A percentile compares a stretch with the other conserved stretches of the same genome.
Conservation (phyloP, 1,284 basidiomycete species). For the Cryptococcus sp. region DNA sequence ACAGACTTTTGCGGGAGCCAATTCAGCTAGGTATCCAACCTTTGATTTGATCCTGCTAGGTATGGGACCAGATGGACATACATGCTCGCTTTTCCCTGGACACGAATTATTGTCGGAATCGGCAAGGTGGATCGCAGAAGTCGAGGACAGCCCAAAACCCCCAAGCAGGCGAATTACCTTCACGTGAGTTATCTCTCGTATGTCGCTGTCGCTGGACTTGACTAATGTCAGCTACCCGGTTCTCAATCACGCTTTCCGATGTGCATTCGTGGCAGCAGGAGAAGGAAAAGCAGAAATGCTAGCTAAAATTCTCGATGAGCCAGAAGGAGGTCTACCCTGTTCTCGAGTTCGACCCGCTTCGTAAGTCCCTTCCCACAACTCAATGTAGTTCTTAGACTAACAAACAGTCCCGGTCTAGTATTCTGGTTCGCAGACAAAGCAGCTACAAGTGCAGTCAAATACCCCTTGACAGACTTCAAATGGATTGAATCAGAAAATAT, state of each 20-base stretch:
- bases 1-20: constrained; percentile 79
- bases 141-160: constrained; percentile 91
- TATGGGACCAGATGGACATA: constrained; percentile 93
- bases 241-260: constrained; percentile 80
- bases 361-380: constrained; percentile 21
- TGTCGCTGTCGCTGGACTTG: constrained; percentile 5
- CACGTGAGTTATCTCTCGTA: constrained; percentile 29
- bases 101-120: constrained; percentile 79
- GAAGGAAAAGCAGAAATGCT: constrained; percentile 79
- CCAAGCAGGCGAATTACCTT: constrained; percentile 80
- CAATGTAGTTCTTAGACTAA: neutral
- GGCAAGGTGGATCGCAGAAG: constrained; percentile 89
- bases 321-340: constrained; percentile 75
- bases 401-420: constrained; percentile 64
- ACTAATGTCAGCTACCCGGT: constrained; percentile 61
- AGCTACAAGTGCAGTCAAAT: constrained; percentile 58
- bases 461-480: constrained; percentile 42
- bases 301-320: constrained; percentile 68
- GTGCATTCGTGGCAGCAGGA: constrained; percentile 84
- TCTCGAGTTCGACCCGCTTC: constrained; percentile 71
- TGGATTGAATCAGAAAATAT: constrained; percentile 34
- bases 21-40: constrained; percentile 86
- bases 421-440: constrained; percentile 89
- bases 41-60: constrained; percentile 94
- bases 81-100: constrained; percentile 89